Conservation (phyloP, 257 asterid genomes). For the Voacanga thouarsii region DNA sequence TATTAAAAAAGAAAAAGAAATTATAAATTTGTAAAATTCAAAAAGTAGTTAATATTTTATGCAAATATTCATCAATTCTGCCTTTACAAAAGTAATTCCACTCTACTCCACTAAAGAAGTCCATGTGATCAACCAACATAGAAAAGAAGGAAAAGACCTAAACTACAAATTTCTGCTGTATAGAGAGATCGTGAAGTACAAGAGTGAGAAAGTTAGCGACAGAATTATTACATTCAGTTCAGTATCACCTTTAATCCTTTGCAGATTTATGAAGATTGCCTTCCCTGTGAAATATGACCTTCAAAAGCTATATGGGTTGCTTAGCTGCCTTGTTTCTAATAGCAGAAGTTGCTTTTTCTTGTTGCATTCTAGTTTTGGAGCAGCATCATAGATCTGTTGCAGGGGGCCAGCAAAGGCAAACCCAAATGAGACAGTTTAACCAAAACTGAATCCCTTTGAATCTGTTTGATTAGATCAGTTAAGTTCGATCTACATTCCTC, state of each 20-base stretch:
- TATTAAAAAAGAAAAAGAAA: no score
- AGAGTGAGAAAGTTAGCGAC: not conserved
- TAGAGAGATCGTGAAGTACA: slow-evolving; percentile 5
- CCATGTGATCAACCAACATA: no score
- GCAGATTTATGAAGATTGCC: not conserved
- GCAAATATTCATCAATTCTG: no score
- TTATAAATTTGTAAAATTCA: no score
- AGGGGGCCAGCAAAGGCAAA: not conserved
- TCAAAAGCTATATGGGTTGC: not conserved
- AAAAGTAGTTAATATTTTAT: no score
- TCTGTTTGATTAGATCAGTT: no score
- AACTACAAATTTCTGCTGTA: not conserved
- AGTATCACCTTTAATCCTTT: not conserved
- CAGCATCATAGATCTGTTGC: not conserved
- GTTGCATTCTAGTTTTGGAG: not conserved
- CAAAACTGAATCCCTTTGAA: no score
- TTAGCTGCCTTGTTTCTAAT: no score
- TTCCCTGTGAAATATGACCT: not conserved
- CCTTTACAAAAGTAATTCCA: no score
- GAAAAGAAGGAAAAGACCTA: not conserved
- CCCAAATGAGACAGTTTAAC: not conserved
- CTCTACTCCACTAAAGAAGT: no score
- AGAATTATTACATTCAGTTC: not conserved
- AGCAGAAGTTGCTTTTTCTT: not conserved
- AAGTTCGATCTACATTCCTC: no score